Evolutionary conservation across 345 rosid species (phyloP).

Genomic region (Populus tremula): DNA sequence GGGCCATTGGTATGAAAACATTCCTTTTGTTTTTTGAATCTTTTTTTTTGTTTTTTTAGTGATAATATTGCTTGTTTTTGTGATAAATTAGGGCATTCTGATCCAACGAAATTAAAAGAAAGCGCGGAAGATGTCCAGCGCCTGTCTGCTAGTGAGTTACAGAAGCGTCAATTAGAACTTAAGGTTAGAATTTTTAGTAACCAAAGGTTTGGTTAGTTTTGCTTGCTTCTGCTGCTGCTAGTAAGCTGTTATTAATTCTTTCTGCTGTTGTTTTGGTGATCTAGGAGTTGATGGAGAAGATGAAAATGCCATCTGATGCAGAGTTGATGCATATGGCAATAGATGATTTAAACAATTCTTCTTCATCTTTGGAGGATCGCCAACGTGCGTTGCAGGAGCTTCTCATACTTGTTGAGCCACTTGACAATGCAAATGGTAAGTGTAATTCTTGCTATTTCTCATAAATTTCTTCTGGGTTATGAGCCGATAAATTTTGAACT

Average conservation of each 20-base stretch:
- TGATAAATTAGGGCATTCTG: conserved; percentile 66
- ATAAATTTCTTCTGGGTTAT: background rate
- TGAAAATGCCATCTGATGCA: conserved; percentile 81
- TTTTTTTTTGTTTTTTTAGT: background rate
- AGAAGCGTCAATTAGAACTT: conserved; percentile 73
- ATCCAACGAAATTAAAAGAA: conserved; percentile 75
- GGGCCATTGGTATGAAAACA: conserved; percentile 67
- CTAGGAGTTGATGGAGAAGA: conserved; percentile 76
- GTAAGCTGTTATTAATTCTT: background rate
- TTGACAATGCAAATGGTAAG: conserved; percentile 91
- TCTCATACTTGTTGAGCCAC: conserved; percentile 79
- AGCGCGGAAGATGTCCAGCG: conserved; percentile 63
- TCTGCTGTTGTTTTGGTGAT: conserved; percentile 1
- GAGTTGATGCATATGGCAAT: conserved; percentile 78
- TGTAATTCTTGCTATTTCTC: background rate
- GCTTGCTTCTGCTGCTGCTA: background rate
- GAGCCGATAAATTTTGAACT: background rate
- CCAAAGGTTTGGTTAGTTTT: background rate
- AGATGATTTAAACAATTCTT: conserved; percentile 68
- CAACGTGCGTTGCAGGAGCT: conserved; percentile 83
- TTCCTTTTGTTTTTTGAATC: background rate
- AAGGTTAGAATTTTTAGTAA: conserved; percentile 48
- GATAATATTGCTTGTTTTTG: background rate
- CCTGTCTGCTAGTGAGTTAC: conserved; percentile 56
- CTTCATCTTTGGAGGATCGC: conserved; percentile 68